Percentiles rank a stretch among this genome's conserved stretches.
Evolutionary conservation across 1,139 yeast genomes (phyloP).

Genomic region (Geotrichum candidum): DNA sequence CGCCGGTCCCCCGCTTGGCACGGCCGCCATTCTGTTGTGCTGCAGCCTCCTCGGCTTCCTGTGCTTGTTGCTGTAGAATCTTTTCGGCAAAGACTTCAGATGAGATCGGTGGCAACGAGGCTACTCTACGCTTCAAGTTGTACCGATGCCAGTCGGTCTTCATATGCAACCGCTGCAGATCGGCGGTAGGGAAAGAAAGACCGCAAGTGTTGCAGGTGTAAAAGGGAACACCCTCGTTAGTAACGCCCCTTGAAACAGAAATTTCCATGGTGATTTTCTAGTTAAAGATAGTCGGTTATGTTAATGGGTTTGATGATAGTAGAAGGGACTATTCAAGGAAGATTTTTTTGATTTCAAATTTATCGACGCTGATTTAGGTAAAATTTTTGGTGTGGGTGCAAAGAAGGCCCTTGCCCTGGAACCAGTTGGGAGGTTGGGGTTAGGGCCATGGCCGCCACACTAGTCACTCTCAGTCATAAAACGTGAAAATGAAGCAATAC

Average conservation of each 20-base stretch:
- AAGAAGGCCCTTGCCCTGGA: neutral
- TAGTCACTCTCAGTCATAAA: neutral
- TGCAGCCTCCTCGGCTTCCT: constrained; percentile 41
- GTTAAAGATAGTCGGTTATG: neutral
- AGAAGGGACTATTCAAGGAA: neutral
- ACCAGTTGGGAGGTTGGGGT: neutral
- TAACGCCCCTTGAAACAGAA: constrained; percentile 17
- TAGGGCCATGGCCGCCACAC: neutral
- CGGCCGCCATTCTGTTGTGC: constrained; percentile 30
- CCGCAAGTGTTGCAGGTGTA: constrained; percentile 84
- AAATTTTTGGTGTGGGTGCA: neutral
- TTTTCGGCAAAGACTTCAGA: constrained; percentile 81
- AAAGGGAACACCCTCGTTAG: constrained; percentile 23
- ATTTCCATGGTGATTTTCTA: constrained; percentile 16
- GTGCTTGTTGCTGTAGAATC: constrained; percentile 43
- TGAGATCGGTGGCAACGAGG: constrained; percentile 69
- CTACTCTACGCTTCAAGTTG: constrained; percentile 87
- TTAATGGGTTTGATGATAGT: neutral
- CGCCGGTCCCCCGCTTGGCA: constrained; percentile 26
- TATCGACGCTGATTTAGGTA: neutral
- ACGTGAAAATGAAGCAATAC: neutral
- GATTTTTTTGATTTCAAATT: neutral
- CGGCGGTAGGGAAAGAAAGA: constrained; percentile 68
- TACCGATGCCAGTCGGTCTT: constrained; percentile 95
- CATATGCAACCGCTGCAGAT: constrained; percentile 85